phyloP scores from a whole-genome alignment of 2,329 filamentous ascomycete genomes.

The Zasmidium cellare region DNA sequence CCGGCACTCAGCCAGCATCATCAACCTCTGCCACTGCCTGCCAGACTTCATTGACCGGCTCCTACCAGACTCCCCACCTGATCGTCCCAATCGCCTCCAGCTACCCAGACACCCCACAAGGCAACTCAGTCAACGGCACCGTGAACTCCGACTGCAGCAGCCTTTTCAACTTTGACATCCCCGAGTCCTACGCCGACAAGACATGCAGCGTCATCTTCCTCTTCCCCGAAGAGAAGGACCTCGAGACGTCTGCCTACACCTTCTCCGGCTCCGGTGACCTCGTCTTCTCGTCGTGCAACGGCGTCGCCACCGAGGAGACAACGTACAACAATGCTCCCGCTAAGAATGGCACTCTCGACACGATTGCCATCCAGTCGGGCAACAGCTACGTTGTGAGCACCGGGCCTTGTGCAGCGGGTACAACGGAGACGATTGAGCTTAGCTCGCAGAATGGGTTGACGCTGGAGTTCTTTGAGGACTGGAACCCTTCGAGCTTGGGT shows the following conservation, averaged over 20 bases:
- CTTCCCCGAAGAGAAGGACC: conserved; percentile 58
- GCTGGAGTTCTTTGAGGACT: conserved; percentile 28
- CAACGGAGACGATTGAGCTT: conserved; percentile 24
- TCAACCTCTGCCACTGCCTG: conserved; percentile 22
- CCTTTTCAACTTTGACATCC: conserved; percentile 71
- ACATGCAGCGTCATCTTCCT: conserved; percentile 67
- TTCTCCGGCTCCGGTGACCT: conserved; percentile 37
- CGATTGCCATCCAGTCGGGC: conserved; percentile 22
- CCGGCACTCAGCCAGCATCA: conserved; percentile 6
- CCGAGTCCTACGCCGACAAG: conserved; percentile 53
- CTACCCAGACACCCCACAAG: conserved; percentile 53
- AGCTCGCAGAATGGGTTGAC: conserved; percentile 18
- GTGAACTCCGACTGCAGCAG: conserved; percentile 56
- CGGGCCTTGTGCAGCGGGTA: conserved; percentile 28
- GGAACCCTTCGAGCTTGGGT: conserved; percentile 12
- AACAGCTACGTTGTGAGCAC: conserved; percentile 31
- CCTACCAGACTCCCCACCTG: conserved; percentile 58
- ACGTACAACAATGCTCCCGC: conserved; percentile 24
- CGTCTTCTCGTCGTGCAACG: conserved; percentile 41
- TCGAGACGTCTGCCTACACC: conserved; percentile 61
- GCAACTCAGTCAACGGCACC: conserved; percentile 59
- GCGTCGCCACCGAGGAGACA: conserved; percentile 49
- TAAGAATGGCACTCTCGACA: conserved; percentile 11
- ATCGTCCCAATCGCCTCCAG: conserved; percentile 62
- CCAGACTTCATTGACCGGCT: conserved; percentile 33